Evolutionary conservation across 306 rosid genomes (phyloP), one percentile per base, ranked within the genome.

Genomic region (Vigna mungo): DNA sequence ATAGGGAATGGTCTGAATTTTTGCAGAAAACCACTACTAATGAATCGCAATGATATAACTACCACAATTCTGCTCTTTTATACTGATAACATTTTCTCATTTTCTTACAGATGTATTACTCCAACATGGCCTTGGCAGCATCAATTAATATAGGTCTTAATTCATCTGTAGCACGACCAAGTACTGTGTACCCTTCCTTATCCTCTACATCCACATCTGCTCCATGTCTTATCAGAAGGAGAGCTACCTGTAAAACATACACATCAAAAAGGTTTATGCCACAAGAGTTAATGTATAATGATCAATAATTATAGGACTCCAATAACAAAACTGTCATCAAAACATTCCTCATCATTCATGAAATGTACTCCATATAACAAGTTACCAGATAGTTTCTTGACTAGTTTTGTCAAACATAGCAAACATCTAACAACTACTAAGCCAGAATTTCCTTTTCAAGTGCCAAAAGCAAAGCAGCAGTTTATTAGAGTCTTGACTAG

Each of bases 171-270:
- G 96, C 95, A 78, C 96, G 91, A 75, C 98, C 98, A 15, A 92
- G 97, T 58, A 95, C 98, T 0, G 96, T 92, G 90, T 88, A 95
- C 64, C 97, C 98, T 92, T 95, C 98, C 84, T 84, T 89, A 88
- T 92, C 97, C 84, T 84, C 91, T 25, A 86, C 88, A 71, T 95
- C 98, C 60, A 92, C 93, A 69, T 95, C 91, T 7, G 98, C 98
- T 81, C 98, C 97, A 64, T 95, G 97, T 84, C 97, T 89, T 80
- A 89, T 64, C 70, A 95, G 90, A 75, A 92, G 98, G 46, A 94
- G 89, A 30, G 97, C 86, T 49, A 78, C 90, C 97, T 90, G 87
- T 48, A 74, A 76, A 9, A 41, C 46, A 41, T 39, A 8, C 13
- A 41, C 13, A 2, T 41, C 3, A 41, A 9, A 41, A 9, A 39